Base-by-base conservation (phyloP, 495 filamentous ascomycete genomes). In the Talaromyces thailandensis region DNA sequence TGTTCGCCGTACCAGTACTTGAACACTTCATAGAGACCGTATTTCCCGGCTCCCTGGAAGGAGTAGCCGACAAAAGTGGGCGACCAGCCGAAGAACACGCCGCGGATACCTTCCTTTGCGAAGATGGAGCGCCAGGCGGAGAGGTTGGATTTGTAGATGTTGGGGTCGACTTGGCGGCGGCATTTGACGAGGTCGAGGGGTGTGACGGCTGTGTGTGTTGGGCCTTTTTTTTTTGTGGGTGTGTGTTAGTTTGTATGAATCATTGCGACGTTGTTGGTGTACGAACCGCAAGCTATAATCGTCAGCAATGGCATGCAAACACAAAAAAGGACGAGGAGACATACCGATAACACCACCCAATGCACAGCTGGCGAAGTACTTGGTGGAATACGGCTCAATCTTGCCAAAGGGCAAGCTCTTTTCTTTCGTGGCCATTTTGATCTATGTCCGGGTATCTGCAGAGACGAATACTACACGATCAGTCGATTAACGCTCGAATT, bases 1-100 rank as follows among this genome's bases (percentile, higher is more conserved):
- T 77, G 74, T 60, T 89, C 84, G 64, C 86, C 86, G 71, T 90
- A 90, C 25, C 81, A 67, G 72, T 90, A 79, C 68, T 90, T 90
- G 81, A 90, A 90, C 69, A 88, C 82, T 63, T 90, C 87, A 69
- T 90, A 90, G 73, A 88, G 82, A 14, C 87, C 87, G 69, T 90
- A 90, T 71, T 90, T 90, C n/a, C 87, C 87, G 57, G 85, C 86
- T n/a, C 87, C 87, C 65, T 90, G 87, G 66, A 88, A 79, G 37
- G 81, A 85, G 78, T 90, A 90, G 32, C 86, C 87, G 8, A 88
- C 69, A 62, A 88, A 84, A 21, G 87, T 90, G 8, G 87, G 86
- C 0, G 83, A 77, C 86, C 87, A 89, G 67, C 87, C 87, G 71
- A 87, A 87, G 77, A 87, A 87, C 67, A 90, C 78, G 62, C 87